These are phyloP conservation scores for Pseudocercospora vitis DNA, from an alignment of 2,329 filamentous ascomycete species.

Conservation along the genomic window DNA sequence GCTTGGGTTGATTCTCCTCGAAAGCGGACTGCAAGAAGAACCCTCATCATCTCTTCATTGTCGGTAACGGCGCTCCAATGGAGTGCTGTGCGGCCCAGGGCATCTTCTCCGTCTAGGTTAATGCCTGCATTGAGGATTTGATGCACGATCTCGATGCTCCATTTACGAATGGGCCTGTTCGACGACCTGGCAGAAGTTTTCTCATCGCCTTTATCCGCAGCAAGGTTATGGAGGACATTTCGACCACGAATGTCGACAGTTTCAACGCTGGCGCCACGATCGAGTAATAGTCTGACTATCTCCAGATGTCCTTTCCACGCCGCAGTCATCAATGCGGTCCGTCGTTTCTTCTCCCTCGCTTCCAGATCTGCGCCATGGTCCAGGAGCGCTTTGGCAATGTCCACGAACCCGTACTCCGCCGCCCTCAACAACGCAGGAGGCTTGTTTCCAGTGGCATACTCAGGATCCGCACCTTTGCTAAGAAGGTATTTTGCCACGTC, in stretches of 20 bases:
- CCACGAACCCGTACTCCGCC: constrained; percentile 23
- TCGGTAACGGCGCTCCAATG: constrained; percentile 32
- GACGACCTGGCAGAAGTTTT: constrained; percentile 12
- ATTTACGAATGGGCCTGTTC: constrained; percentile 19
- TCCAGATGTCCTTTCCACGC: constrained; percentile 45
- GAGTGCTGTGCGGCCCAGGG: constrained; percentile 28
- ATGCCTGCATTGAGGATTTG: constrained; percentile 28
- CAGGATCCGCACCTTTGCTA: constrained; percentile 41
- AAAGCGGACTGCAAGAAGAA: constrained; percentile 22
- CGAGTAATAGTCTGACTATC: constrained; percentile 42
- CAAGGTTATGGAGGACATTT: constrained; percentile 44
- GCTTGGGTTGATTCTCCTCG: constrained; percentile 23
- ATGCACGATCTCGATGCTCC: constrained; percentile 26
- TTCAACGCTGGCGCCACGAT: constrained; percentile 28
- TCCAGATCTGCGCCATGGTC: constrained; percentile 27
- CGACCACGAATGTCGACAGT: constrained; percentile 26
- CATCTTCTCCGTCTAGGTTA: constrained; percentile 27
- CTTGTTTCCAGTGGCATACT: constrained; percentile 31
- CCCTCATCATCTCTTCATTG: constrained; percentile 26
- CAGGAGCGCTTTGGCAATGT: constrained; percentile 22
- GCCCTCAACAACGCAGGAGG: constrained; percentile 26
- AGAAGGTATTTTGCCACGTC: constrained; percentile 38
- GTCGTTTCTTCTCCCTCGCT: constrained; percentile 46
- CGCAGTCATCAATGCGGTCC: constrained; percentile 47
- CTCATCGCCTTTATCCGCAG: constrained; percentile 40